A percentile compares a stretch with the other conserved stretches of the same genome.
Conservation (phyloP, 371 early-diverging fungal species). For the Entomophthora muscae region DNA sequence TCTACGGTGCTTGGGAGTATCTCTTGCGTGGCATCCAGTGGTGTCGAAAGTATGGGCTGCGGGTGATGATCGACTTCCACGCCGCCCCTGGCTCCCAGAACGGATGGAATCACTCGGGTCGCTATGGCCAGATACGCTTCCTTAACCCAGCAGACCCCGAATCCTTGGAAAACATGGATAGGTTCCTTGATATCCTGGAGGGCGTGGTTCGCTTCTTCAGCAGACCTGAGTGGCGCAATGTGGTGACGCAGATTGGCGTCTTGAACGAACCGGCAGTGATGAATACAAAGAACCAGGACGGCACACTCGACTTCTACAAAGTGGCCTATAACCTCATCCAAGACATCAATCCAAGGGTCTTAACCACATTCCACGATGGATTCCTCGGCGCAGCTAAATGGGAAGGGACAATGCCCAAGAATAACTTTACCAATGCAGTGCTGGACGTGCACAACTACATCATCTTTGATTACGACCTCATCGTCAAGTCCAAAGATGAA, state of each 20-base stretch:
- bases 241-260: no score
- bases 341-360: slow-evolving; percentile 3
- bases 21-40: no score
- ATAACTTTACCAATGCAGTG: slow-evolving; percentile 11
- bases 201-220: slow-evolving; percentile 11
- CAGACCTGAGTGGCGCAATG: slow-evolving; percentile 23
- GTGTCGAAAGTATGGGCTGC: no score
- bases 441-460: slow-evolving; percentile 8
- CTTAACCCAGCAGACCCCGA: slow-evolving; percentile 10
- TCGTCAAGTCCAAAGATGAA: background rate
- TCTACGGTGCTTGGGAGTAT: no score
- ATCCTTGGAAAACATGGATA: slow-evolving; percentile 8
- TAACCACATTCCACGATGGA: slow-evolving; percentile 17
- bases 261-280: slow-evolving; percentile 21
- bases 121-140: slow-evolving; percentile 1
- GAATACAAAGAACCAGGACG: slow-evolving; percentile 8
- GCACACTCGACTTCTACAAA: slow-evolving; percentile 13
- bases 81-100: no score
- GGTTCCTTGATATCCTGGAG: slow-evolving; percentile 11
- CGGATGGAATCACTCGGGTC: no score
- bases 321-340: slow-evolving; percentile 12
- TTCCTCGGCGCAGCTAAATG: slow-evolving; percentile 16
- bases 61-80: no score
- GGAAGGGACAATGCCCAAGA: slow-evolving; percentile 12
- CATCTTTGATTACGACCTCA: background rate